Evolutionary conservation across 805 yeast species (phyloP).

Genomic region (Kodamaea jinghongensis): DNA sequence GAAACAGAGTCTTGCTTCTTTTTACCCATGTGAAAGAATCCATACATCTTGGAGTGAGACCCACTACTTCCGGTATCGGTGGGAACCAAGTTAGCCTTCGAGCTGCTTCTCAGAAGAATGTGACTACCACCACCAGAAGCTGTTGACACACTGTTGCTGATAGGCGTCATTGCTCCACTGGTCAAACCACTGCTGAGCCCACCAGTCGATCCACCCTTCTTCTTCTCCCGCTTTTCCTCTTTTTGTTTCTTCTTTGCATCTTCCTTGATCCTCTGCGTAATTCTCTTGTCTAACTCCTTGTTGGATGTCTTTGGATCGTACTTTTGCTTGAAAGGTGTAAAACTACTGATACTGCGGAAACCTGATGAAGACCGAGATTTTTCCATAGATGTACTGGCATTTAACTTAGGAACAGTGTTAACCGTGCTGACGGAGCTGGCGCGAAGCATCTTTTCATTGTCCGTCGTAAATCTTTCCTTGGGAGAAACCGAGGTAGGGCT

Average conservation of each 20-base stretch:
- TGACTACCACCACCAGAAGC: neutral
- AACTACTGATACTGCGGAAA: constrained; percentile 23
- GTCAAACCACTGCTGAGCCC: neutral
- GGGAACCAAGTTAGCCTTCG: constrained; percentile 5
- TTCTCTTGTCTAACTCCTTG: constrained; percentile 31
- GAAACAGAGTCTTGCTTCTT: constrained; percentile 6
- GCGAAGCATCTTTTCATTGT: constrained; percentile 5
- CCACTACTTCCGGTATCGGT: neutral
- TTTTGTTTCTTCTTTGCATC: constrained; percentile 26
- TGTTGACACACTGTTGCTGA: constrained; percentile 3
- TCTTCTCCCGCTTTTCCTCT: constrained; percentile 17
- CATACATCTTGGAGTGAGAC: constrained; percentile 2
- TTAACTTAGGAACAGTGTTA: constrained; percentile 1
- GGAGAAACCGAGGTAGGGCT: constrained; percentile 6
- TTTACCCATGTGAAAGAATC: constrained; percentile 6
- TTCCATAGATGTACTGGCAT: constrained; percentile 8
- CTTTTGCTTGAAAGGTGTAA: constrained; percentile 31
- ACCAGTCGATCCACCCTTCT: constrained; percentile 8
- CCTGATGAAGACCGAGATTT: constrained; percentile 17
- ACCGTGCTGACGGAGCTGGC: constrained; percentile 11
- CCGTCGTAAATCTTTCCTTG: constrained; percentile 1
- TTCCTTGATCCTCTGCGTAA: constrained; percentile 29
- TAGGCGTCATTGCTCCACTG: constrained; percentile 3
- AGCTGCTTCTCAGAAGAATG: constrained; percentile 6
- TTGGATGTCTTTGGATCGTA: constrained; percentile 19